Conservation (phyloP, 164 flowering plant species). For the Macadamia integrifolia region DNA sequence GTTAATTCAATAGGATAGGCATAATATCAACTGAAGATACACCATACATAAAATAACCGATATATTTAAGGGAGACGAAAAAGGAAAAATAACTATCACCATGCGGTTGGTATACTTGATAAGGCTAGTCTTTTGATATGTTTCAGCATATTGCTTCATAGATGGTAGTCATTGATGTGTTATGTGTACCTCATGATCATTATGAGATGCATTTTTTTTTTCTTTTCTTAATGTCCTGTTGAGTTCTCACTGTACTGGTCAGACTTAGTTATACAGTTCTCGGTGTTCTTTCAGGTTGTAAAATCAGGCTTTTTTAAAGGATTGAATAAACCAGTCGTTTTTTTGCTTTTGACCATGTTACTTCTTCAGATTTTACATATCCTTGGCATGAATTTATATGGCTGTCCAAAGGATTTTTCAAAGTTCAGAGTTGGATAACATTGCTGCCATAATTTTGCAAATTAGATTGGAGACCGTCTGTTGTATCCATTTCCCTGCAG, state of each 20-base stretch:
- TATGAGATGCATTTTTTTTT: too few relatives aligned
- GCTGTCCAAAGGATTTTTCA: background rate
- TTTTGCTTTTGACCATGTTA: background rate
- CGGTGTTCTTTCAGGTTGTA: background rate
- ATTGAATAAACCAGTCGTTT: background rate
- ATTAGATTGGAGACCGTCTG: constrained; percentile 2
- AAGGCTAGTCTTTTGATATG: background rate
- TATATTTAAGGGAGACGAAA: too few relatives aligned
- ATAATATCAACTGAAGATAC: too few relatives aligned
- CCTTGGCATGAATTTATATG: too few relatives aligned
- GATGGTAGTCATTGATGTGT: background rate
- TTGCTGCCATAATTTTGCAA: constrained; percentile 5
- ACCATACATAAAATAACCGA: too few relatives aligned
- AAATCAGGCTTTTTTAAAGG: background rate
- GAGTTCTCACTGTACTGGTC: too few relatives aligned
- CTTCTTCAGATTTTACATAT: background rate
- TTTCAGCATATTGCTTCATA: background rate
- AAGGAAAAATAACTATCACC: too few relatives aligned
- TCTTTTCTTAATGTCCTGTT: too few relatives aligned
- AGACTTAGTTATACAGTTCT: background rate
- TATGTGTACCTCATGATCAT: background rate
- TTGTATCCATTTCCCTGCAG: background rate
- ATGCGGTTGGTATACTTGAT: too few relatives aligned
- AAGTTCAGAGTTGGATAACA: constrained; percentile 2
- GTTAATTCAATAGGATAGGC: too few relatives aligned